Evolutionary conservation across 179 eudicot genomes (phyloP), one percentile per base, ranked within the genome.

Genomic region (Camellia oleifera): DNA sequence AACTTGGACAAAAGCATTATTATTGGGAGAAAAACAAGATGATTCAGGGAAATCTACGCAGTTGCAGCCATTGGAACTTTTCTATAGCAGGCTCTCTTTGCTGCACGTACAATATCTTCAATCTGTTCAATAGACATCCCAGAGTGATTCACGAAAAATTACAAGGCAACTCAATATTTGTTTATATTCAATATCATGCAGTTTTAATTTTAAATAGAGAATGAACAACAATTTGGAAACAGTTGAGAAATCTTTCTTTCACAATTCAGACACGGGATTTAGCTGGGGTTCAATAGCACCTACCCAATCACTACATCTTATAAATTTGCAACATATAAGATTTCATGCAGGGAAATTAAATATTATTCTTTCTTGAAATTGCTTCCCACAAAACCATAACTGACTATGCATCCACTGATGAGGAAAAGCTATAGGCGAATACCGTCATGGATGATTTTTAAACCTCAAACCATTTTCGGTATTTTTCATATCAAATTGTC

Each of bases 41-140:
- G 26, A 53, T 52, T 18, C 58, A 23, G 42, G 3, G 15, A 61
- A 56, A 26, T 23, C 44, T 76, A 82, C 71, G 91, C 92, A 61
- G 87, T 45, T 52, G 92, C 93, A 77, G 91, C 90, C 88, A 82
- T 62, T 70, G 91, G 86, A 69, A 81, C 88, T 56, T 97, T 88
- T 81, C 96, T 80, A 83, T 86, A 87, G 79, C 94, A 92, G 45
- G 90, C 87, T 80, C 98, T 89, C 86, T 91, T 91, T 3, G 92
- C 94, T 56, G 97, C 97, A 12, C 97, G 91, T 42, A 92, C 94
- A 23, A 92, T 90, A 77, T 94, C 95, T 72, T 92, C 97, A 18
- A 93, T 78, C 98, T 93, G 91, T 65, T 52, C 60, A 4, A 68
- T 4, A 48, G 13, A 32, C 18, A 42, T 2, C 57, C 32, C 5